phyloP scores from a whole-genome alignment of 305 asterid species.

The Plantago lanceolata region DNA sequence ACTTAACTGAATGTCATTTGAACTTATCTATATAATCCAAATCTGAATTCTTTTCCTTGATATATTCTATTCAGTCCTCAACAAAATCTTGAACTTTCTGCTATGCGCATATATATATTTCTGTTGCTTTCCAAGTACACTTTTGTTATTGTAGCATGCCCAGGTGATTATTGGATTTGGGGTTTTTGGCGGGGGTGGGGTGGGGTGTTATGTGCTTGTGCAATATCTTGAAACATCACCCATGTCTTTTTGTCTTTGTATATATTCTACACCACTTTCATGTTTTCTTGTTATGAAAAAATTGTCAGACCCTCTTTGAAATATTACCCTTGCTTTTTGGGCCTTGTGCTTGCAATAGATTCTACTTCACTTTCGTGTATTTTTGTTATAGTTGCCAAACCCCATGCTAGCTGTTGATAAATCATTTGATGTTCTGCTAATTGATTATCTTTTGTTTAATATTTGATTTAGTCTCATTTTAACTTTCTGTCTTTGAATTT shows the following conservation, averaged over 20 bases:
- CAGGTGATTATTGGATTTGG: conserved; percentile 12
- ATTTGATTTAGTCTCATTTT: conserved; percentile 14
- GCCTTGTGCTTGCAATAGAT: conserved; percentile 11
- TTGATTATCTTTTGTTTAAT: conserved; percentile 18
- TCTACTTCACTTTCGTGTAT: conserved; percentile 16
- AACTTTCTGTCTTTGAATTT: conserved; percentile 28
- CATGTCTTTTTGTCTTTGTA: conserved; percentile 3
- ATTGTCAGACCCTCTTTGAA: background rate
- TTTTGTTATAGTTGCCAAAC: too few relatives aligned
- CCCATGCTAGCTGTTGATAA: conserved; percentile 14
- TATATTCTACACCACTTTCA: conserved; percentile 17
- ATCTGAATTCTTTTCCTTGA: conserved; percentile 15
- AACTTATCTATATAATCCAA: background rate
- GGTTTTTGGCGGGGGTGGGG: too few relatives aligned
- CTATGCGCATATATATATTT: conserved; percentile 4
- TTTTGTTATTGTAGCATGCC: conserved; percentile 11
- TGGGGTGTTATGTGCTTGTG: background rate
- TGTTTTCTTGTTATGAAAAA: background rate
- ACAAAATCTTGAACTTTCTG: conserved; percentile 7
- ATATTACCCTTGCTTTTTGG: conserved; percentile 2
- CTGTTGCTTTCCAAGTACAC: conserved; percentile 6
- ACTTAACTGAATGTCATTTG: conserved; percentile 15
- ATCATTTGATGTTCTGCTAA: conserved; percentile 20
- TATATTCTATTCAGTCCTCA: conserved; percentile 13
- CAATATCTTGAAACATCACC: conserved; percentile 4